Conservation (phyloP, 306 rosid genomes). For the Lathyrus tuberosus region DNA sequence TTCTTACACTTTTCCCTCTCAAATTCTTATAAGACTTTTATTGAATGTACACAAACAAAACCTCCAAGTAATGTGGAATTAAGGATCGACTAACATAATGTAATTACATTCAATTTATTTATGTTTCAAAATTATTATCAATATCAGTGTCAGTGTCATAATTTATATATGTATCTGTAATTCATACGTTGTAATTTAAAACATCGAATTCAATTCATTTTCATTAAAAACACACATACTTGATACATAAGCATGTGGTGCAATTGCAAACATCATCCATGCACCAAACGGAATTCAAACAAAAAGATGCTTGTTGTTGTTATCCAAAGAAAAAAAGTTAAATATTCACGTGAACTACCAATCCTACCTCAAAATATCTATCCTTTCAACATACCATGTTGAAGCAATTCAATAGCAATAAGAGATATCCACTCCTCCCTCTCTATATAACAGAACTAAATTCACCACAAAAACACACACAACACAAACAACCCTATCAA, state of each 20-base stretch:
- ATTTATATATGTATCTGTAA: too few species aligned
- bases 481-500: neutral
- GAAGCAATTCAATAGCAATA: conserved; percentile 6
- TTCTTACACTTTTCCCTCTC: neutral
- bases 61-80: neutral
- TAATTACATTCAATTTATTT: too few species aligned
- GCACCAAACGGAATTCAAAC: conserved; percentile 22
- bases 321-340: conserved; percentile 24
- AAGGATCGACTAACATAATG: too few species aligned
- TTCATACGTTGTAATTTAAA: too few species aligned
- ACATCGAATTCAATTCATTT: too few species aligned
- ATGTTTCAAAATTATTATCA: too few species aligned
- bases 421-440: conserved; percentile 24
- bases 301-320: conserved; percentile 56
- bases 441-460: conserved; percentile 18
- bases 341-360: conserved; percentile 48
- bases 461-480: neutral
- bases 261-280: neutral
- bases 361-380: conserved; percentile 43
- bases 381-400: conserved; percentile 29
- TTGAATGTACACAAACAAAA: neutral
- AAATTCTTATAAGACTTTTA: neutral
- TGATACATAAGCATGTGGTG: too few species aligned
- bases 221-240: too few species aligned
- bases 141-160: too few species aligned